phyloP scores from a whole-genome alignment of 108 stramenopile species.

The Fragilariopsis cylindrus region DNA sequence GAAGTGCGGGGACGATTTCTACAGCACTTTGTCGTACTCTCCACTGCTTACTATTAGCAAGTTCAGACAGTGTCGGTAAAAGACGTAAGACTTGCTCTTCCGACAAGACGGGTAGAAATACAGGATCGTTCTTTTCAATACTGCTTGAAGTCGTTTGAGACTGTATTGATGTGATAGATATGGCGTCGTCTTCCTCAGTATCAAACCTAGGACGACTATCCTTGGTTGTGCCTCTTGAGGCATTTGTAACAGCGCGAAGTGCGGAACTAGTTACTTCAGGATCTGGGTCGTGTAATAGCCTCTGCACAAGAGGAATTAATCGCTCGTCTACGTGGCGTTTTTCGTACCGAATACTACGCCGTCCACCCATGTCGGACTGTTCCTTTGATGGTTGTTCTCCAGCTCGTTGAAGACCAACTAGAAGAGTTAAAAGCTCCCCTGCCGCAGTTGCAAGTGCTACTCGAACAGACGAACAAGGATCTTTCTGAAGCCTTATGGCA shows the following conservation, averaged over 20 bases:
- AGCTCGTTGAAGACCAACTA: slow-evolving; percentile 65
- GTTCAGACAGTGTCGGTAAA: slow-evolving; percentile 81
- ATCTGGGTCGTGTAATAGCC: slow-evolving; percentile 77
- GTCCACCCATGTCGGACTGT: slow-evolving; percentile 6
- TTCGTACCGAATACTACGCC: slow-evolving; percentile 43
- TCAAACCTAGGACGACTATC: slow-evolving; percentile 45
- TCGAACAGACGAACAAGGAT: slow-evolving; percentile 65
- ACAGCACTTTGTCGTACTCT: slow-evolving; percentile 88
- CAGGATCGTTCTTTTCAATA: slow-evolving; percentile 64
- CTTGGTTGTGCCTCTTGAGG: slow-evolving; percentile 64
- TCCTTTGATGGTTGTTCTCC: slow-evolving; percentile 29
- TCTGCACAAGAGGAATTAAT: slow-evolving; percentile 84
- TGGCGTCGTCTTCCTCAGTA: slow-evolving; percentile 64
- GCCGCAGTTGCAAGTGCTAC: slow-evolving; percentile 81
- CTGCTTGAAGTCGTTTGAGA: slow-evolving; percentile 65
- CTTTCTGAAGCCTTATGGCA: slow-evolving; percentile 78
- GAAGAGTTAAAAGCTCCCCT: slow-evolving; percentile 79
- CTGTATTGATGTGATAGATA: slow-evolving; percentile 53
- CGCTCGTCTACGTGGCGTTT: slow-evolving; percentile 84
- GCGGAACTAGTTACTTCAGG: slow-evolving; percentile 89
- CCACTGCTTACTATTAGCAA: slow-evolving; percentile 86
- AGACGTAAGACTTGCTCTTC: slow-evolving; percentile 82
- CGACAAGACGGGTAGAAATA: slow-evolving; percentile 84
- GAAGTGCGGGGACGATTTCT: slow-evolving; percentile 88
- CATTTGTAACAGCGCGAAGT: slow-evolving; percentile 88